These are phyloP conservation scores for Schizochytrium sp. DNA, from an alignment of 108 stramenopile genomes.

Conservation along the genomic window DNA sequence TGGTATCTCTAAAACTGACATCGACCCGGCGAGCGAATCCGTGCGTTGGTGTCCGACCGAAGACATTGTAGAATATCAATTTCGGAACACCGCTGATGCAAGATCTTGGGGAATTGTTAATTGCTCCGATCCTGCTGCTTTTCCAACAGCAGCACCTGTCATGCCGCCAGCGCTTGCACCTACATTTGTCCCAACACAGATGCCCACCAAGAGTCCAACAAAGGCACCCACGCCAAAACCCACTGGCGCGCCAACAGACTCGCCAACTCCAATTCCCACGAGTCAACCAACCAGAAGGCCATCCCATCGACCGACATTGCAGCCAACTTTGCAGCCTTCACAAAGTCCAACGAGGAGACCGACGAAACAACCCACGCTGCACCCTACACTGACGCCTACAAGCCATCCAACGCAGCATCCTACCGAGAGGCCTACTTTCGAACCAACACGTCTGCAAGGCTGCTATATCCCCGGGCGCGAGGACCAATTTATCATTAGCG, in stretches of 20 bases:
- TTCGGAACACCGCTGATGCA: background rate
- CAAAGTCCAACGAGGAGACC: too few species aligned
- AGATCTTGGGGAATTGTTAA: background rate
- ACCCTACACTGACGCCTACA: background rate
- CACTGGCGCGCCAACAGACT: background rate
- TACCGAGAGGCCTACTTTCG: background rate
- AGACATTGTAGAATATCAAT: background rate
- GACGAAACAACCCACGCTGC: too few species aligned
- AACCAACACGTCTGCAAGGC: background rate
- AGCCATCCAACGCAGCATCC: background rate
- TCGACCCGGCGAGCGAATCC: background rate
- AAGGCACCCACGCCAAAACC: background rate
- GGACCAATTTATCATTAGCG: too few species aligned
- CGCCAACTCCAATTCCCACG: background rate
- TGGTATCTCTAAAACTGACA: too few species aligned
- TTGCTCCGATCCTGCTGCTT: background rate
- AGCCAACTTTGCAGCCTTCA: too few species aligned
- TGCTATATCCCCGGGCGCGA: too few species aligned
- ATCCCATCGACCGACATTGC: too few species aligned
- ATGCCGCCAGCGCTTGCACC: background rate
- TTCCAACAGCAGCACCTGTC: background rate
- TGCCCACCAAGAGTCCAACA: background rate
- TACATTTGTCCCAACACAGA: background rate
- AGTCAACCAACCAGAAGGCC: background rate
- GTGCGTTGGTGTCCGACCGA: background rate